Evolutionary conservation across 129 eudicot genomes (phyloP), one percentile per base, ranked within the genome.

Genomic region (Silybum marianum): DNA sequence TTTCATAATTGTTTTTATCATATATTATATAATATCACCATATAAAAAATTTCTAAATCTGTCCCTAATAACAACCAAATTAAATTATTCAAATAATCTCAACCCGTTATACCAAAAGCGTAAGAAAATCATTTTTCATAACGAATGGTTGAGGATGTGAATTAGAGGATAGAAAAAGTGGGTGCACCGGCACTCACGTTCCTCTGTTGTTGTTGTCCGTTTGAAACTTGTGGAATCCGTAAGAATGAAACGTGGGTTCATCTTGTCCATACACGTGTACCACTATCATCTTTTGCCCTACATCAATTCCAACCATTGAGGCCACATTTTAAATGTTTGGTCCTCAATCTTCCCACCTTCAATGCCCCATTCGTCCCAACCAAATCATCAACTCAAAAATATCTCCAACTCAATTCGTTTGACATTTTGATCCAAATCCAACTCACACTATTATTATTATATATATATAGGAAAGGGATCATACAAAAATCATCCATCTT

Each of bases 301-400:
- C 76, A n/a, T 36, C 79, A 19, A 19, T 67, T 25, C 46, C 40
- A 77, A 9, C 72, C 24, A 71, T 71, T 38, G 5, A 28, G 78
- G 42, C 86, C 86, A 83, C 79, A 83, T 21, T 71, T 71, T 40
- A n/a, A 70, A 67, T 24, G 69, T 72, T 18, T 83, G 86, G 82
- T 60, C 30, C 73, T 76, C 67, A 39, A 75, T 38, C 62, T 70
- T 82, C 73, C 82, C 69, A 54, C 13, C 73, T 38, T 54, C 21
- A 69, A 83, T 82, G 81, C 85, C 69, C 46, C 78, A 58, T 36
- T 51, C 42, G 3, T 72, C 73, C 42, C 42, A 72, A 40, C 44
- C 12, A 66, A 78, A 72, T 73, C 73, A 80, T 25, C 30, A 19
- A 38, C 26, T 71, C 42, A 80, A 60, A 60, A 60, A 81, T 81